phyloP scores from a whole-genome alignment of 768 basidiomycete genomes.

The Zangia roseola region DNA sequence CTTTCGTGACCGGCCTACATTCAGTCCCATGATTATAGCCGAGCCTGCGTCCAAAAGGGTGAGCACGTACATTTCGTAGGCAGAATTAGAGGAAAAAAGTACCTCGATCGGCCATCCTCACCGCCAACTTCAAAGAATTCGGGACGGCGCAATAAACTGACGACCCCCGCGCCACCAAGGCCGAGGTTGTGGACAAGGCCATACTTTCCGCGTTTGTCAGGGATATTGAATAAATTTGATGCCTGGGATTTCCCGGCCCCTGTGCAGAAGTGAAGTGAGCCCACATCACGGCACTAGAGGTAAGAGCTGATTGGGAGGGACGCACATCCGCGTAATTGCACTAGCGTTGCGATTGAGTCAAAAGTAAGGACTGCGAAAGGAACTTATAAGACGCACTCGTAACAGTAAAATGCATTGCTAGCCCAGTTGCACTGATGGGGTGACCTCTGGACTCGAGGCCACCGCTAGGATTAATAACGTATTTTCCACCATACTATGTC shows the following conservation, averaged over 20 bases:
- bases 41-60: constrained; percentile 61
- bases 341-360: constrained; percentile 29
- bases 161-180: constrained; percentile 75
- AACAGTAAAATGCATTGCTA: constrained; percentile 83
- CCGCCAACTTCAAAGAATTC: constrained; percentile 68
- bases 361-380: neutral
- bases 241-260: constrained; percentile 82
- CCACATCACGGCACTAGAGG: too few relatives aligned
- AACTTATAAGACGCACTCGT: constrained; percentile 52
- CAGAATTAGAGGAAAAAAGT: too few relatives aligned
- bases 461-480: constrained; percentile 77
- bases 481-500: constrained; percentile 76
- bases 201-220: constrained; percentile 69
- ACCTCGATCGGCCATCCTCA: constrained; percentile 64
- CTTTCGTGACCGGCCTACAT: constrained; percentile 54
- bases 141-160: constrained; percentile 70
- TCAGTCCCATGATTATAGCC: constrained; percentile 79
- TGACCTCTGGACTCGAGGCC: constrained; percentile 87
- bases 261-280: constrained; percentile 26
- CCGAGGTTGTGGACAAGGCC: constrained; percentile 82
- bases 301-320: too few relatives aligned
- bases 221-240: constrained; percentile 57
- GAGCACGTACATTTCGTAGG: constrained; percentile 51
- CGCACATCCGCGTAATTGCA: constrained; percentile 70
- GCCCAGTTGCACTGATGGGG: constrained; percentile 74